Base-by-base conservation (phyloP, 2,329 filamentous ascomycete species). In the Penicillium sp. region DNA sequence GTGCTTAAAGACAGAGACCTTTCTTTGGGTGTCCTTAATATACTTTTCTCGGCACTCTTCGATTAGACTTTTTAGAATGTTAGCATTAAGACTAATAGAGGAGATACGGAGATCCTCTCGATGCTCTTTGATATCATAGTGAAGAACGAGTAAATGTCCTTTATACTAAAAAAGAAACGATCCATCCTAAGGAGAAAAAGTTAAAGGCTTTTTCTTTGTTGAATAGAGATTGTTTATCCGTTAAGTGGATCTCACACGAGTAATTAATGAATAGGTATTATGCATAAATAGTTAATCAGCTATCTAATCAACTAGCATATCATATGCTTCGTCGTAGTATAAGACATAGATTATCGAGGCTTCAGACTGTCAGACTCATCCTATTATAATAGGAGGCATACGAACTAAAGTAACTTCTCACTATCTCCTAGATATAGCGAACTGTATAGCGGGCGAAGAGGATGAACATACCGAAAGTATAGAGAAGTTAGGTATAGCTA, bases 1-100 rank as follows among this genome's bases (percentile, higher is more conserved):
- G 44, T 74, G 58, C 53, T 74, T 50, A 62, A 75, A 76, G 17
- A 78, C 70, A 15, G 67, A 65, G 12, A 70, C 71, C 60, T 66
- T 66, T 62, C 26, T 58, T 47, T 73, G 53, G 62, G 62, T 71
- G 45, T 67, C 49, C 13, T 70, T 71, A 15, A 78, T 65, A 65
- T 77, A 77, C 55, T 66, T 53, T 50, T 47, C 40, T 56, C 68
- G 65, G 55, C 67, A 76, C 53, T 78, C 69, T 61, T 72, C 59
- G 10, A 78, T 60, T 17, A 79, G 65, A 8, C 71, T 42, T 62
- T 71, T 74, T 10, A 78, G 64, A 56, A 65, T 65, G 0, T 60
- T 65, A 19, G 58, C n/a, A 58, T 66, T 58, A 60, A 65, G 62
- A 37, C 64, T 24, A 61, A 68, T 67, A 12, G 61, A 67, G 53